A percentile compares a stretch with the other conserved stretches of the same genome.
Evolutionary conservation across 257 asterid species (phyloP).

Genomic region (Ajuga chamaepitys): DNA sequence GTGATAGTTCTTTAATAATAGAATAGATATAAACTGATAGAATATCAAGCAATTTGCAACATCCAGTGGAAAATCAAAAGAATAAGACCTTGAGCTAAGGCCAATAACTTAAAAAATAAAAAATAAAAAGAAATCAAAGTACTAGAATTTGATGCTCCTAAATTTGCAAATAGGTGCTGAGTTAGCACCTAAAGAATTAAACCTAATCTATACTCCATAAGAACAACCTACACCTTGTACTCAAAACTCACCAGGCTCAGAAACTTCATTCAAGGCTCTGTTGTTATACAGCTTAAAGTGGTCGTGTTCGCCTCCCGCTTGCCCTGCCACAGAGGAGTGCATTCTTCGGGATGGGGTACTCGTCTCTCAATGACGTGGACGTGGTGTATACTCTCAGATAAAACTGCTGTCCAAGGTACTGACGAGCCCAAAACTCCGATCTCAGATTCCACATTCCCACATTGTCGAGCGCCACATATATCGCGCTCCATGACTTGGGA

Average conservation of each 20-base stretch:
- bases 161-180: conserved; percentile 23
- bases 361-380: conserved; percentile 74
- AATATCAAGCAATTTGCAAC: conserved; percentile 14
- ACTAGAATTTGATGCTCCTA: conserved; percentile 12
- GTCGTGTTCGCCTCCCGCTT: conserved; percentile 66
- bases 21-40: background rate
- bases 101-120: conserved; percentile 16
- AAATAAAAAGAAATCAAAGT: too few relatives aligned
- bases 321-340: conserved; percentile 83
- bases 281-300: conserved; percentile 26
- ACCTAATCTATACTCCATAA: background rate
- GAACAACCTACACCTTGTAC: background rate
- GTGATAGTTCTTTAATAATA: conserved; percentile 2
- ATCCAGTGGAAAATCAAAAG: conserved; percentile 25
- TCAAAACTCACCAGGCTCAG: too few relatives aligned
- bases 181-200: conserved; percentile 26
- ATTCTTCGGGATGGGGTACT: conserved; percentile 79
- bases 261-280: background rate
- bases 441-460: conserved; percentile 95
- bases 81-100: conserved; percentile 68
- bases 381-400: conserved; percentile 63
- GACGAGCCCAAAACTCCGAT: conserved; percentile 79
- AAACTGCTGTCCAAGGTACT: conserved; percentile 77
- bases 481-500: conserved; percentile 80
- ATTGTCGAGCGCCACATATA: conserved; percentile 62